Conservation (phyloP, 352 stramenopile genomes). For the Globisporangium radiosum region DNA sequence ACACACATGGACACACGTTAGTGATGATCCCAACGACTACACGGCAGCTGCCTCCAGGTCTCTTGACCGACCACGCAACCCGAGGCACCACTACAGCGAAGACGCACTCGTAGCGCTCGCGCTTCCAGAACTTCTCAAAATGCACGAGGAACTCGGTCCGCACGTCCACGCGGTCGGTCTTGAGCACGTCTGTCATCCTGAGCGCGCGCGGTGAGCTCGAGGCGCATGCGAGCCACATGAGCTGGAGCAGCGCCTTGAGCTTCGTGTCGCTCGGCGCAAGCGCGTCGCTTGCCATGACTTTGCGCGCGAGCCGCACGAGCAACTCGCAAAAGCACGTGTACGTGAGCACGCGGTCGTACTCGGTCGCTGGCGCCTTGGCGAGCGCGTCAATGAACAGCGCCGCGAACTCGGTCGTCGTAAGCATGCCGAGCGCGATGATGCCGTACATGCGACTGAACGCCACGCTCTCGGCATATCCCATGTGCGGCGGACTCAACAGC, state of each 20-base stretch:
- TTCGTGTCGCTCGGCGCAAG: conserved; percentile 30
- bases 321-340: conserved; percentile 59
- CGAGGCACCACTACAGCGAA: neutral
- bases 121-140: conserved; percentile 82
- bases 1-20: neutral
- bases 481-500: conserved; percentile 34
- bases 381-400: conserved; percentile 73
- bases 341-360: conserved; percentile 59
- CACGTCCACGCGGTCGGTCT: conserved; percentile 57
- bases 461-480: conserved; percentile 69
- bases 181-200: conserved; percentile 67
- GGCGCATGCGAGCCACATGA: conserved; percentile 74
- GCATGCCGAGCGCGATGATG: conserved; percentile 63
- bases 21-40: no score
- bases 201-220: conserved; percentile 41
- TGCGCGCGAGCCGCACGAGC: conserved; percentile 51
- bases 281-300: conserved; percentile 27
- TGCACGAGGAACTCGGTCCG: conserved; percentile 56
- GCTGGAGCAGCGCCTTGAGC: conserved; percentile 74
- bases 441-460: conserved; percentile 65
- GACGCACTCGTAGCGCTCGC: conserved; percentile 57
- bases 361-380: conserved; percentile 36
- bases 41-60: no score
- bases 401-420: conserved; percentile 76
- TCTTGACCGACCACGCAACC: no score